A percentile compares a stretch with the other conserved stretches of the same genome.
Evolutionary conservation across 2,329 filamentous ascomycete genomes (phyloP).

Genomic region (Apiospora arundinis): DNA sequence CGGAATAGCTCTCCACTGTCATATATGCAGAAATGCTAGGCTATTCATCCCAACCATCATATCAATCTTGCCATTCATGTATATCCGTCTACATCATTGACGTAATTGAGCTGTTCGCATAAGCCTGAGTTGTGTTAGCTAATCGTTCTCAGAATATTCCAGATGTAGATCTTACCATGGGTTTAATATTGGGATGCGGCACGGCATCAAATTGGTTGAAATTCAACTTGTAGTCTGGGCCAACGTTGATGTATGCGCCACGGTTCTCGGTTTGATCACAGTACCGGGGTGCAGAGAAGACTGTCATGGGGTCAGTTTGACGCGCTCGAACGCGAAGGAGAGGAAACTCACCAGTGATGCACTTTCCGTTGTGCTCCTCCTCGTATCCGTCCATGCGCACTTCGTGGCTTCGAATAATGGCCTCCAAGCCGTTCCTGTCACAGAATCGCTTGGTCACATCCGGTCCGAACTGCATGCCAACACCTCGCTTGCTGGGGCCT

Average conservation of each 20-base stretch:
- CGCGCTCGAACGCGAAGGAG: neutral
- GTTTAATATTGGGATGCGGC: conserved; percentile 92
- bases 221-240: conserved; percentile 86
- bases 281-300: conserved; percentile 97
- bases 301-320: conserved; percentile 50
- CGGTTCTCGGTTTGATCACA: conserved; percentile 98
- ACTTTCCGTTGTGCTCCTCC: conserved; percentile 92
- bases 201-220: conserved; percentile 97
- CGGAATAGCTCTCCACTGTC: conserved; percentile 28
- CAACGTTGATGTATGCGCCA: conserved; percentile 97
- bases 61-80: conserved; percentile 31
- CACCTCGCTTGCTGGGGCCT: conserved; percentile 93
- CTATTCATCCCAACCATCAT: conserved; percentile 29
- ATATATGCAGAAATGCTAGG: conserved; percentile 40
- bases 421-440: conserved; percentile 91
- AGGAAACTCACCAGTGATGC: conserved; percentile 77
- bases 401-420: conserved; percentile 96
- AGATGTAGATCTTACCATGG: conserved; percentile 68
- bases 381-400: conserved; percentile 99
- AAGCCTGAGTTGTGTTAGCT: conserved; percentile 63
- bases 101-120: conserved; percentile 83
- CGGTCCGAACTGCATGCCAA: conserved; percentile 95
- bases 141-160: conserved; percentile 23
- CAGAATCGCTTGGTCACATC: conserved; percentile 97
- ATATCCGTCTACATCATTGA: conserved; percentile 67